These are phyloP conservation scores for Phellopilus nigrolimitatus DNA, from an alignment of 1,284 basidiomycete genomes.

Conservation along the genomic window DNA sequence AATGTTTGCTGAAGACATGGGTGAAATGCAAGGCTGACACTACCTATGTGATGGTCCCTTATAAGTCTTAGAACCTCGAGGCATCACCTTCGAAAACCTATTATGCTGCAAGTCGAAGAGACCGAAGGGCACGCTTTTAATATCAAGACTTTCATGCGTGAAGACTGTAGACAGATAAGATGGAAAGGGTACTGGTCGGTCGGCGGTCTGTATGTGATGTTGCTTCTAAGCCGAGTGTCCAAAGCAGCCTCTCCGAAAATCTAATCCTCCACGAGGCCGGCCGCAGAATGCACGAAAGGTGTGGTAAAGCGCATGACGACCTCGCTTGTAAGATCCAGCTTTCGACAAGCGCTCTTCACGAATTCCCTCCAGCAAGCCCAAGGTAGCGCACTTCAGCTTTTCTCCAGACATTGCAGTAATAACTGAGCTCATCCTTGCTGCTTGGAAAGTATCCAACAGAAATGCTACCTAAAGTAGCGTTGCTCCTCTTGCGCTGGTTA, in stretches of 20 bases:
- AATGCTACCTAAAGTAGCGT: not conserved
- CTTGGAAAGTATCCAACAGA: no score
- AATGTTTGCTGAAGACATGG: constrained; percentile 8
- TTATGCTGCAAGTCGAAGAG: no score
- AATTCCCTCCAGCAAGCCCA: no score
- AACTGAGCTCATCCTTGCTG: not conserved
- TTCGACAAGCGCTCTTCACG: not conserved
- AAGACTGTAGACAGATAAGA: no score
- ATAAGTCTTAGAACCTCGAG: no score
- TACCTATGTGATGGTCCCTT: no score
- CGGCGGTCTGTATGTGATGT: not conserved
- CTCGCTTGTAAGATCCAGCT: not conserved
- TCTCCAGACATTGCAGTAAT: no score
- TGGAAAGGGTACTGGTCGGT: not conserved
- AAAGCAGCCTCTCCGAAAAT: not conserved
- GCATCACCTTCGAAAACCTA: no score
- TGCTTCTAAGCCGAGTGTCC: not conserved
- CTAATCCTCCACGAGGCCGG: not conserved
- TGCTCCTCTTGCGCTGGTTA: not conserved
- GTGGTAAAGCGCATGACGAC: constrained; percentile 1
- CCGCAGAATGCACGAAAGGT: not conserved
- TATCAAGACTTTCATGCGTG: no score
- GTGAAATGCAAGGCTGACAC: no score
- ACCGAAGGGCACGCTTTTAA: no score
- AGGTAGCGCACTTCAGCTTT: no score